phyloP scores from a whole-genome alignment of 1,284 basidiomycete genomes.

The Crucibulum parvulum region DNA sequence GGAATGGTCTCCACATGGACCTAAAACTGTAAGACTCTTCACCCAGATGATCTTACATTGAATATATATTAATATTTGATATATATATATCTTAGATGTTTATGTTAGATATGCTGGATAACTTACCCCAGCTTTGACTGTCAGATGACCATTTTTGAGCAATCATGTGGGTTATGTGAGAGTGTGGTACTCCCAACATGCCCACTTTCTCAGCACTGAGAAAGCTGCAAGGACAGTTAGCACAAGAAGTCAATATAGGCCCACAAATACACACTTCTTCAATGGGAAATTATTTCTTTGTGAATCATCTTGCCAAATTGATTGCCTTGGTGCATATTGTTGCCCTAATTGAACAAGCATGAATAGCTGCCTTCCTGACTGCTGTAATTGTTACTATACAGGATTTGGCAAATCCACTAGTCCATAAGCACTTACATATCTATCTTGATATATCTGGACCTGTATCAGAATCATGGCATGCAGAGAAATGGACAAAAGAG shows the following conservation, averaged over 20 bases:
- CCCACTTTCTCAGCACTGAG: conserved; percentile 33
- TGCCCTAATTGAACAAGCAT: conserved; percentile 10
- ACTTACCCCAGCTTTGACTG: conserved; percentile 35
- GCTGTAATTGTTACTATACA: conserved; percentile 10
- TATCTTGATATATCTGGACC: conserved; percentile 33
- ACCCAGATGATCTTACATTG: background rate
- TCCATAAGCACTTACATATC: conserved; percentile 29
- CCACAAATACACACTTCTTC: conserved; percentile 27
- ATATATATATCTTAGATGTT: conserved; percentile 37
- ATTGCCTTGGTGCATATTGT: conserved; percentile 18
- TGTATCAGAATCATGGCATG: conserved; percentile 38
- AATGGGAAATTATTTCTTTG: conserved; percentile 35
- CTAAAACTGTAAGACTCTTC: conserved; percentile 16
- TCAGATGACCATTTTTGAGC: conserved; percentile 37
- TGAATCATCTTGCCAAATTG: conserved; percentile 29
- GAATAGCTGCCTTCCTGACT: background rate
- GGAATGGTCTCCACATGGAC: conserved; percentile 16
- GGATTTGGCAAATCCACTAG: conserved; percentile 43
- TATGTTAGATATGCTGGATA: conserved; percentile 39
- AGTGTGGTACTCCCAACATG: conserved; percentile 34
- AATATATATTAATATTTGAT: background rate
- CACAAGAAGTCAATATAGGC: conserved; percentile 12
- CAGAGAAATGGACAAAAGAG: conserved; percentile 31
- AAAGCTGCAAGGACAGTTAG: conserved; percentile 23
- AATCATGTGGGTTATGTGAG: conserved; percentile 38